phyloP scores from a whole-genome alignment of 345 rosid species.

The Laguncularia racemosa region DNA sequence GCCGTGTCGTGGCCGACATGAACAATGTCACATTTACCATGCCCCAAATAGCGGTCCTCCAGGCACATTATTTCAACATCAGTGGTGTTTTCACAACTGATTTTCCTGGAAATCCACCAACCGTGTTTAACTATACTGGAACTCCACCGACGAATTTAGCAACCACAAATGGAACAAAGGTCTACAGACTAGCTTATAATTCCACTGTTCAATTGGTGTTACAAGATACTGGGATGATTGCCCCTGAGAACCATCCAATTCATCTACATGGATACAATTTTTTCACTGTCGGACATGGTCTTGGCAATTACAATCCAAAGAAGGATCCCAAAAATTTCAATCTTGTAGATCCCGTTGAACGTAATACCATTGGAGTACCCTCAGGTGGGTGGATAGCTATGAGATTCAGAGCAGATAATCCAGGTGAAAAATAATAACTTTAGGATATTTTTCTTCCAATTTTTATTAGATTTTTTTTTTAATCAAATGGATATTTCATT shows the following conservation, averaged over 20 bases:
- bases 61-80: conserved; percentile 50
- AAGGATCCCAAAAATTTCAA: conserved; percentile 31
- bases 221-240: conserved; percentile 35
- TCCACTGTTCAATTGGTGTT: conserved; percentile 28
- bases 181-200: conserved; percentile 22
- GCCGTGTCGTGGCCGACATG: conserved; percentile 40
- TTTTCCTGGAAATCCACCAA: conserved; percentile 30
- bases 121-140: conserved; percentile 21
- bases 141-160: conserved; percentile 11
- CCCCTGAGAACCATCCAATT: conserved; percentile 30
- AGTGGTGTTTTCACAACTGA: conserved; percentile 31
- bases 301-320: conserved; percentile 25
- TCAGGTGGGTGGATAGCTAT: conserved; percentile 75
- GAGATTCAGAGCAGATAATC: conserved; percentile 70
- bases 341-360: conserved; percentile 68
- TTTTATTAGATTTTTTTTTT: not conserved
- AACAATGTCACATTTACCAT: conserved; percentile 61
- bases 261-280: conserved; percentile 39
- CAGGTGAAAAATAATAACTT: conserved; percentile 30
- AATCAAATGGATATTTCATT: not conserved
- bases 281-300: conserved; percentile 25
- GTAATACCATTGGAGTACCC: conserved; percentile 71
- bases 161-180: conserved; percentile 23
- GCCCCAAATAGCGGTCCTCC: conserved; percentile 52
- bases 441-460: not conserved